Base-by-base conservation (phyloP, 2,329 filamentous ascomycete species). In the Ceratocystiopsis brevicomis region DNA sequence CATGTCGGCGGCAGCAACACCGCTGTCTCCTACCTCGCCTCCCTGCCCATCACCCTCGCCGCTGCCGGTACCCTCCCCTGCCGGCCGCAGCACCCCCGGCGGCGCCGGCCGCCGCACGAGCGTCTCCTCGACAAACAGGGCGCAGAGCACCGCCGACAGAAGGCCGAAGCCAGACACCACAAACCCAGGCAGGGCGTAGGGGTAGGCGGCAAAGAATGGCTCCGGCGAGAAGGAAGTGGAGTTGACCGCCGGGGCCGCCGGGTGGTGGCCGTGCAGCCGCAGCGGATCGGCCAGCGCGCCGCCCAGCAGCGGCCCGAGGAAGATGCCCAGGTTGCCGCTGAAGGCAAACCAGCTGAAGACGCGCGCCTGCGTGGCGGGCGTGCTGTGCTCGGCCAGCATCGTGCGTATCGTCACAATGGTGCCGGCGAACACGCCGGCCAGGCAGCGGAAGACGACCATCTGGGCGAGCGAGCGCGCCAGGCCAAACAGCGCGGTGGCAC, bases 301-400 rank as follows among this genome's bases (percentile, higher is more conserved):
- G 37, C 81, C 81, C 17, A 85, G 53, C 10, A 83, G 53, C 3
- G 81, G 80, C 0, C 82, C 83, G 2, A 84, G 30, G 45, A 84
- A 75, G 38, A 88, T 75, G 4, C 83, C 83, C 10, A 87, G 18
- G 50, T 88, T 88, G 5, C 75, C 74, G 0, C 71, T 65, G 53
- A 88, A 83, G 11, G 81, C 79, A 54, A 87, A 87, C 64, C 75
- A 81, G 53, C 77, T 77, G 53, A 87, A 90, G 0, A 78, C 75
- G 25, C 68, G 62, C 0, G 82, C 81, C 58, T 87, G 81, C 0
- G 77, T 86, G 48, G 71, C 67, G 6, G 69, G 61, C 0, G 77
- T 81, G 56, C 74, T 79, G 50, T 77, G 73, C 58, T 90, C 83
- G 16, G 72, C 71, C 30, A 88, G 66, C 78, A 88, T 86, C 8